Evolutionary conservation across 768 basidiomycete genomes (phyloP).

Genomic region (Calocera cornea): DNA sequence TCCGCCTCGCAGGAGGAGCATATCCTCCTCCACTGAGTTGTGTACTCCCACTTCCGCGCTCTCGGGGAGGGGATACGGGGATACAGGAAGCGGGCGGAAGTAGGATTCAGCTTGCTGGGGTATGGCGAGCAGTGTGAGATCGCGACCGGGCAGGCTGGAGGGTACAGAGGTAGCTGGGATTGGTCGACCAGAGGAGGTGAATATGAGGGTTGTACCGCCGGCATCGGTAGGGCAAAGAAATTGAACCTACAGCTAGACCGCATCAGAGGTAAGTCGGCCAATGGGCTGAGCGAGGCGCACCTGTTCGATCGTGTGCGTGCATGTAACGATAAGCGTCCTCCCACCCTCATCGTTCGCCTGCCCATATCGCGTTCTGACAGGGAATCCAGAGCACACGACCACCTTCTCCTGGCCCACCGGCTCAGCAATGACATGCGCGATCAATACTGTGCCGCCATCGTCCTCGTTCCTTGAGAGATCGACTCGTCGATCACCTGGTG

Average conservation of each 20-base stretch:
- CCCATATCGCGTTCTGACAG: slow-evolving; percentile 26
- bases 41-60: slow-evolving; percentile 39
- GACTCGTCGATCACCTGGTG: slow-evolving; percentile 23
- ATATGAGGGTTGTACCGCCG: slow-evolving; percentile 27
- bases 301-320: slow-evolving; percentile 53
- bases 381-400: slow-evolving; percentile 45
- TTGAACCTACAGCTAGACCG: slow-evolving; percentile 23
- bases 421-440: slow-evolving; percentile 39
- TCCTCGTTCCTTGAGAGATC: slow-evolving; percentile 21
- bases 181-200: slow-evolving; percentile 21
- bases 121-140: slow-evolving; percentile 37
- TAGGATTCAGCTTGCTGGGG: slow-evolving; percentile 15
- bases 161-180: slow-evolving; percentile 34
- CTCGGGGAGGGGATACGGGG: slow-evolving; percentile 43
- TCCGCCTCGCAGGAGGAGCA: slow-evolving; percentile 18
- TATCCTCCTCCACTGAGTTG: slow-evolving; percentile 33
- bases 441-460: slow-evolving; percentile 30
- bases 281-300: slow-evolving; percentile 21
- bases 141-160: slow-evolving; percentile 46
- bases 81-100: slow-evolving; percentile 41
- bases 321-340: slow-evolving; percentile 34
- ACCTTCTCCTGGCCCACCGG: slow-evolving; percentile 31
- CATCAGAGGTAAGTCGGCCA: not conserved
- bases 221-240: slow-evolving; percentile 24
- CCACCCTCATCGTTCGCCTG: slow-evolving; percentile 15